phyloP scores from a whole-genome alignment of 148 eudicot genomes.

The Hydrangea macrophylla region DNA sequence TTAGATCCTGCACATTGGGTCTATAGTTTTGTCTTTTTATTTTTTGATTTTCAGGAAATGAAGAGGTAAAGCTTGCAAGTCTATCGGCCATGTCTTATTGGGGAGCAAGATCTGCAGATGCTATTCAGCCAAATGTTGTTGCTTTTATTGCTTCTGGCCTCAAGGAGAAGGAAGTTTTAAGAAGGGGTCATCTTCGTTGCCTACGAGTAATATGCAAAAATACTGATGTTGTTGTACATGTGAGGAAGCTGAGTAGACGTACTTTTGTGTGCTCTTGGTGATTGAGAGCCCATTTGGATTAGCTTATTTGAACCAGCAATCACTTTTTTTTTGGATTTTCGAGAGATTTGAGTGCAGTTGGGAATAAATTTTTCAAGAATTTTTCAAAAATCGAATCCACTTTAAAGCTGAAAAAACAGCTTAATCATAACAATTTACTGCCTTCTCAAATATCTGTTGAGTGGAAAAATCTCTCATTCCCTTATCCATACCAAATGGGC shows the following conservation, averaged over 20 bases:
- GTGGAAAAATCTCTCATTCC: too few species aligned
- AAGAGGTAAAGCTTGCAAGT: constrained; percentile 85
- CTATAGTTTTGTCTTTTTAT: not conserved
- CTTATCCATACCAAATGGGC: too few species aligned
- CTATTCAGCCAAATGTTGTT: constrained; percentile 52
- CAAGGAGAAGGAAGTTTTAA: constrained; percentile 84
- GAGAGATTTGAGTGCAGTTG: too few species aligned
- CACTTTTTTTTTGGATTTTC: too few species aligned
- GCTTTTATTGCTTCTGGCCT: constrained; percentile 70
- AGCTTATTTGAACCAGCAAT: too few species aligned
- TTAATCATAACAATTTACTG: too few species aligned
- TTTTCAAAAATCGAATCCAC: too few species aligned
- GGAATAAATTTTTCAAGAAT: too few species aligned
- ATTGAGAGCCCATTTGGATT: too few species aligned
- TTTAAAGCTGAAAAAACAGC: too few species aligned
- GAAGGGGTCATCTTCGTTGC: constrained; percentile 90
- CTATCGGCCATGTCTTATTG: constrained; percentile 76
- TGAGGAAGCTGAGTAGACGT: constrained; percentile 22
- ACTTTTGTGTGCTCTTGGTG: constrained; percentile 3
- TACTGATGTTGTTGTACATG: constrained; percentile 62
- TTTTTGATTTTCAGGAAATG: constrained; percentile 63
- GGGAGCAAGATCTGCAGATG: constrained; percentile 62
- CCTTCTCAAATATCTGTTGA: too few species aligned
- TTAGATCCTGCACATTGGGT: not conserved
- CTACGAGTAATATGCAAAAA: constrained; percentile 64